phyloP scores from a whole-genome alignment of 1,284 basidiomycete genomes.

The Fomitopsis palustris region DNA sequence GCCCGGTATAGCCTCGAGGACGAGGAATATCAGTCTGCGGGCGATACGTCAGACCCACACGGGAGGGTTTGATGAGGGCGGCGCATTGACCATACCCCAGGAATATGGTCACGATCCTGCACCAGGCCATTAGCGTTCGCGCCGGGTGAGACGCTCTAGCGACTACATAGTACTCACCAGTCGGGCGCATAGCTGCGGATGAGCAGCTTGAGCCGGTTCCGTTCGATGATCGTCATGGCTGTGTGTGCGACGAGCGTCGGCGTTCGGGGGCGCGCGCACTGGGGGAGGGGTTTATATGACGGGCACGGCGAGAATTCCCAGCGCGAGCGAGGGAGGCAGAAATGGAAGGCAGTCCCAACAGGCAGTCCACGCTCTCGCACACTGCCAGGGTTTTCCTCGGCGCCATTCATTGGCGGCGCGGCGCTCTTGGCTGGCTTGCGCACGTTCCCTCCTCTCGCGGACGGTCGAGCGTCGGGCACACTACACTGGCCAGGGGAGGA shows the following conservation, averaged over 20 bases:
- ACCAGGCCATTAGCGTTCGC: not conserved
- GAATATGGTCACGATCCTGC: constrained; percentile 65
- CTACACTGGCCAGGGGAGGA: too few species aligned
- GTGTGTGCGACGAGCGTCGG: not conserved
- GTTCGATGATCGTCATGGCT: not conserved
- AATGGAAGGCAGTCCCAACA: not conserved
- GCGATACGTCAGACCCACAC: constrained; percentile 27
- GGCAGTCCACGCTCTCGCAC: not conserved
- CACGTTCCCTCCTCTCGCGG: too few species aligned
- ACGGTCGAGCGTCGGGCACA: too few species aligned
- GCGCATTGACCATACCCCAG: constrained; percentile 61
- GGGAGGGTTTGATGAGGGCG: not conserved
- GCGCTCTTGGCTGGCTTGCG: not conserved
- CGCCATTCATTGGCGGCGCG: not conserved
- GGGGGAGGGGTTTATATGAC: not conserved
- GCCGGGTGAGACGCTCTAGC: not conserved
- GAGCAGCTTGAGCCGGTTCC: constrained; percentile 25
- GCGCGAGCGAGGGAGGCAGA: not conserved
- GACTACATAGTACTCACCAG: constrained; percentile 60
- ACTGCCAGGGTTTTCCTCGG: not conserved
- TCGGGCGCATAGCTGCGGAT: constrained; percentile 67
- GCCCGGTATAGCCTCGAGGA: constrained; percentile 71
- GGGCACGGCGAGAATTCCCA: too few species aligned
- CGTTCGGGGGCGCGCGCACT: not conserved
- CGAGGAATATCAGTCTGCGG: constrained; percentile 50